Evolutionary conservation across 148 eudicot species (phyloP).

Genomic region (Spergularia bocconei): DNA sequence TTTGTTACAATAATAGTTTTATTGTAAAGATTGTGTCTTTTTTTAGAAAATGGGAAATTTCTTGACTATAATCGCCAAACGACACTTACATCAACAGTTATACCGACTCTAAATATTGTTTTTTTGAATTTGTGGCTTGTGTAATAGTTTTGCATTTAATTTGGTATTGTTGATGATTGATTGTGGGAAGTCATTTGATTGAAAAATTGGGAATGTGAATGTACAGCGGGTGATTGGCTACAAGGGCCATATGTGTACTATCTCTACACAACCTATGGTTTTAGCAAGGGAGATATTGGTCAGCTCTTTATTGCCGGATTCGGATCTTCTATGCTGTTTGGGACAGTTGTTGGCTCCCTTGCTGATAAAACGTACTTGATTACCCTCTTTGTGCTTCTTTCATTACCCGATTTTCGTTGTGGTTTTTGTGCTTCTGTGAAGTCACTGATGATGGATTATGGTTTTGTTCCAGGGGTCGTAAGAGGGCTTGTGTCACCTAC

Average conservation of each 20-base stretch:
- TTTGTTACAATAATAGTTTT: too few relatives aligned
- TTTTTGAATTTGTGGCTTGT: neutral
- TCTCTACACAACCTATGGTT: constrained; percentile 87
- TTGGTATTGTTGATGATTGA: too few relatives aligned
- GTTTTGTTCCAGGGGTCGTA: constrained; percentile 65
- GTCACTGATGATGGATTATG: constrained; percentile 6
- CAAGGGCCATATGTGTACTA: constrained; percentile 97
- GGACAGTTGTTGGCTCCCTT: constrained; percentile 89
- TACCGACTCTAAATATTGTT: too few relatives aligned
- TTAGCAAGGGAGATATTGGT: constrained; percentile 82
- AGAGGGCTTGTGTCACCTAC: constrained; percentile 87
- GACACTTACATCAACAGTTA: too few relatives aligned
- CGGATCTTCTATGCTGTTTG: constrained; percentile 98
- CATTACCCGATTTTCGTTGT: neutral
- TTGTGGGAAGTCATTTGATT: too few relatives aligned
- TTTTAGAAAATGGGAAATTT: too few relatives aligned
- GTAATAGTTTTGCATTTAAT: neutral
- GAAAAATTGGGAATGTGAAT: neutral
- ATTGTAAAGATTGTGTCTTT: neutral
- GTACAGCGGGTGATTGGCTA: constrained; percentile 91
- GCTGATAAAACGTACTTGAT: constrained; percentile 78
- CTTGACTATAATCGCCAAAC: too few relatives aligned
- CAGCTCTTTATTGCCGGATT: constrained; percentile 97
- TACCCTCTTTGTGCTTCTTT: neutral
- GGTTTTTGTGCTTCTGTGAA: neutral